Conservation (phyloP, 1,139 yeast species). For the Trichomonascaceae sp. region DNA sequence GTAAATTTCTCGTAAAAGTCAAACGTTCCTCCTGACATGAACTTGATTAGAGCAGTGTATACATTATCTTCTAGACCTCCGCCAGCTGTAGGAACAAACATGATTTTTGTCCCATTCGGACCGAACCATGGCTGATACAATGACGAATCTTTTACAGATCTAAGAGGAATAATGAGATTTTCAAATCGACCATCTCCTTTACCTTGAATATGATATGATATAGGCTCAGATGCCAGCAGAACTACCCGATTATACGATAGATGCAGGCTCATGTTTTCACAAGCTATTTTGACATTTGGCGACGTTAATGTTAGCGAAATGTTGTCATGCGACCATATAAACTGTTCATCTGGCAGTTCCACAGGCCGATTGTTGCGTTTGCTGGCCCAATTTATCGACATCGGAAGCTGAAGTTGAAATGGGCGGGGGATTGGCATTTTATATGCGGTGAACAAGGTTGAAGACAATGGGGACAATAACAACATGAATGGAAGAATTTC, state of each 20-base stretch:
- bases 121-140: constrained; percentile 35
- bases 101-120: constrained; percentile 23
- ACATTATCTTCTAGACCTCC: constrained; percentile 21
- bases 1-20: constrained; percentile 21
- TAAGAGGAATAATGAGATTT: constrained; percentile 21
- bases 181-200: constrained; percentile 28
- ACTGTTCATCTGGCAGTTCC: constrained; percentile 22
- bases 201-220: constrained; percentile 25
- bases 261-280: constrained; percentile 11
- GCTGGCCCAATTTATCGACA: constrained; percentile 28
- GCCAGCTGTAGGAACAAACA: constrained; percentile 15
- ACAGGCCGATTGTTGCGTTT: constrained; percentile 18
- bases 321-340: constrained; percentile 10
- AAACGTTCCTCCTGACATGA: constrained; percentile 31
- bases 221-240: constrained; percentile 14
- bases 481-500: neutral
- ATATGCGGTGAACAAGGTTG: neutral
- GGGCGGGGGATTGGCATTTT: neutral
- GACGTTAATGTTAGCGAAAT: constrained; percentile 4
- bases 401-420: constrained; percentile 7
- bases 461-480: neutral
- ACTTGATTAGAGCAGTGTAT: constrained; percentile 19
- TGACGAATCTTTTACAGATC: constrained; percentile 16
- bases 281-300: constrained; percentile 4
- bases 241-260: constrained; percentile 20